Evolutionary conservation across 805 yeast genomes (phyloP).

Genomic region (Lachancea quebecensis): DNA sequence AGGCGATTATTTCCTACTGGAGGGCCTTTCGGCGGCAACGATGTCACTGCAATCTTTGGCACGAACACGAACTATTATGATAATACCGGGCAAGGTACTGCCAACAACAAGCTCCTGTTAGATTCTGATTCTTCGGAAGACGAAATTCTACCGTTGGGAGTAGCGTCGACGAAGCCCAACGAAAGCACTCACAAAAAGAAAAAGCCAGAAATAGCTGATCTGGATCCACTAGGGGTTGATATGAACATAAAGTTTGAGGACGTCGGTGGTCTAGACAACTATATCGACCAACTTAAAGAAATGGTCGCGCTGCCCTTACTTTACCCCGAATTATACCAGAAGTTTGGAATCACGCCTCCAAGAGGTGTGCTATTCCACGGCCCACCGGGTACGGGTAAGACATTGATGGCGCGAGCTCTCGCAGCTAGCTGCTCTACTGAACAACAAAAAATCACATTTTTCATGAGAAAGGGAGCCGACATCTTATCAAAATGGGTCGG

Average conservation of each 20-base stretch:
- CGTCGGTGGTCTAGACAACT: slow-evolving; percentile 88
- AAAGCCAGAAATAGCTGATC: slow-evolving; percentile 68
- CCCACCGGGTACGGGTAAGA: slow-evolving; percentile 99
- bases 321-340: slow-evolving; percentile 89
- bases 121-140: slow-evolving; percentile 63
- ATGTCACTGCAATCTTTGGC: slow-evolving; percentile 78
- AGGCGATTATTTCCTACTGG: slow-evolving; percentile 84
- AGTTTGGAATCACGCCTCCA: slow-evolving; percentile 90
- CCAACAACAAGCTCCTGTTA: slow-evolving; percentile 25
- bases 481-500: slow-evolving; percentile 98
- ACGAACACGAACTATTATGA: slow-evolving; percentile 42
- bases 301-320: slow-evolving; percentile 91
- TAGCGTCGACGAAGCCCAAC: slow-evolving; percentile 31
- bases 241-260: slow-evolving; percentile 77
- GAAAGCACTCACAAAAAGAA: slow-evolving; percentile 34
- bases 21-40: slow-evolving; percentile 98
- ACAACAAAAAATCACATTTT: slow-evolving; percentile 82
- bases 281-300: slow-evolving; percentile 87
- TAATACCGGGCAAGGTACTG: slow-evolving; percentile 23
- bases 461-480: slow-evolving; percentile 98
- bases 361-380: slow-evolving; percentile 97
- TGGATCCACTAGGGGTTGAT: slow-evolving; percentile 89
- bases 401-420: slow-evolving; percentile 93
- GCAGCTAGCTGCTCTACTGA: slow-evolving; percentile 92
- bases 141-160: slow-evolving; percentile 45